Conservation (phyloP, 345 rosid genomes). For the Salix brachista region DNA sequence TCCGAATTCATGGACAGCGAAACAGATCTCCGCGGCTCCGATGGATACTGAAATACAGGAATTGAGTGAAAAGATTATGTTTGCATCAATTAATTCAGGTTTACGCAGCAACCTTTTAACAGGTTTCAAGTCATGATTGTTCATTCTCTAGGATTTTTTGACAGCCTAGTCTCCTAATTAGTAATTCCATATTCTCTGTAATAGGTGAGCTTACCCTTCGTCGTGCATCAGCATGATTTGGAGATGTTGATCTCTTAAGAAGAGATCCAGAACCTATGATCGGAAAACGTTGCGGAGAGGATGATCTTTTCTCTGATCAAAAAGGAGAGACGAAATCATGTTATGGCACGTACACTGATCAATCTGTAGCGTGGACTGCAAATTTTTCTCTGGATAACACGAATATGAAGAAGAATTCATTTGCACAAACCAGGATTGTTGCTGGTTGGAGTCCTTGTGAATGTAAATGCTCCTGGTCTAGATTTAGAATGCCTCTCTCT, state of each 20-base stretch:
- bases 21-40: constrained; percentile 46
- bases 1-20: constrained; percentile 33
- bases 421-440: constrained; percentile 33
- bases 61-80: not conserved
- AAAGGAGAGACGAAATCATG: not conserved
- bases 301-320: constrained; percentile 41
- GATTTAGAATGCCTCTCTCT: constrained; percentile 27
- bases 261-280: constrained; percentile 44
- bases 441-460: constrained; percentile 28
- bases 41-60: constrained; percentile 27
- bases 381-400: not conserved
- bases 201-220: constrained; percentile 33
- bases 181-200: not conserved
- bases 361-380: not conserved
- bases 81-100: not conserved
- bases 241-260: constrained; percentile 50
- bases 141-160: not conserved
- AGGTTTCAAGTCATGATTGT: not conserved
- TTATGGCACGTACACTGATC: too few relatives aligned
- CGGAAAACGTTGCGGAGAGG: constrained; percentile 51
- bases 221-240: constrained; percentile 23
- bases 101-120: not conserved
- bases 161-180: not conserved
- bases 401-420: not conserved
- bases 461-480: constrained; percentile 35